Percentiles rank a stretch among this genome's conserved stretches.
Conservation (phyloP, 345 rosid genomes). For the Melastoma malabathricum region DNA sequence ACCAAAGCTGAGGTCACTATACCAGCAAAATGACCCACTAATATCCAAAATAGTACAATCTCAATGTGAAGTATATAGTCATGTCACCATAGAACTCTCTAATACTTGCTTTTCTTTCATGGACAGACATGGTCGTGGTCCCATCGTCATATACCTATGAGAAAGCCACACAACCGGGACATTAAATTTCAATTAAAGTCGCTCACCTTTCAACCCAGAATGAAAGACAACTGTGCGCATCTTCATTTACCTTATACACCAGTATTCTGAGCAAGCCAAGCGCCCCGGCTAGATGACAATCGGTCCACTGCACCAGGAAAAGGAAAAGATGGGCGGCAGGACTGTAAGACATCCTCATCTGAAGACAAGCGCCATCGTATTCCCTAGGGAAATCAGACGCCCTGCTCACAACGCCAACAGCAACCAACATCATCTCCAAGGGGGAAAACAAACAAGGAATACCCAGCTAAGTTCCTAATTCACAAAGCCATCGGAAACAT, state of each 20-base stretch:
- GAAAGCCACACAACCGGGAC: not conserved
- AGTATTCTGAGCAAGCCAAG: conserved; percentile 53
- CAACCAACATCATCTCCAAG: not conserved
- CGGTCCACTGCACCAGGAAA: conserved; percentile 63
- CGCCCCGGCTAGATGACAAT: conserved; percentile 51
- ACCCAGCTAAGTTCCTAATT: no score
- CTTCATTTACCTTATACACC: conserved; percentile 40
- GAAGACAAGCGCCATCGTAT: conserved; percentile 57
- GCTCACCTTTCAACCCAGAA: not conserved
- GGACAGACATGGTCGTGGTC: conserved; percentile 44
- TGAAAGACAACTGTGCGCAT: not conserved
- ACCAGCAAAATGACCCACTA: conserved; percentile 4
- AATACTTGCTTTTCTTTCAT: conserved; percentile 46
- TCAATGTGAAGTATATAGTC: no score
- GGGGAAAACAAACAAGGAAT: no score
- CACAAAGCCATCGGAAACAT: no score
- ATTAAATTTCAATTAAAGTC: conserved; percentile 1
- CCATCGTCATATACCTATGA: conserved; percentile 61
- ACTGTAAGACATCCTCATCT: conserved; percentile 68
- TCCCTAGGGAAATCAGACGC: conserved; percentile 53
- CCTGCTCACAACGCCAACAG: conserved; percentile 18
- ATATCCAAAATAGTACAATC: no score
- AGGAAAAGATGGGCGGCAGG: conserved; percentile 58
- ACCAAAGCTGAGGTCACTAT: conserved; percentile 4
- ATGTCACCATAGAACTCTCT: conserved; percentile 56